These are phyloP conservation scores for Capsicum chinense DNA, from an alignment of 257 asterid species.

Conservation along the genomic window DNA sequence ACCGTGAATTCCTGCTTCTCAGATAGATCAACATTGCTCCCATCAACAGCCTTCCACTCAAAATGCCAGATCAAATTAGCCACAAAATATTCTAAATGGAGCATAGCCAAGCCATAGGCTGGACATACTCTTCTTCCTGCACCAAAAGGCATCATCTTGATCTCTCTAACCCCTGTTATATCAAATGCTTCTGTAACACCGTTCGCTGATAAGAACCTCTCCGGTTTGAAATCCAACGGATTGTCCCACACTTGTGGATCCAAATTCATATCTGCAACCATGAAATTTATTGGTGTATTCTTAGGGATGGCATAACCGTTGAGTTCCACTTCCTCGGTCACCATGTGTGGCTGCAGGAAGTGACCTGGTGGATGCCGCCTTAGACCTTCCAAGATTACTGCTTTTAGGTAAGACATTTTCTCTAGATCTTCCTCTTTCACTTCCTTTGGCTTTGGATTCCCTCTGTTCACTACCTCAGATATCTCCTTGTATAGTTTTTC, in stretches of 20 bases:
- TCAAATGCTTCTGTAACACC: conserved; percentile 11
- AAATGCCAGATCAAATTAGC: conserved; percentile 42
- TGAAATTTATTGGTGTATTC: conserved; percentile 26
- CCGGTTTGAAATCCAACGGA: conserved; percentile 41
- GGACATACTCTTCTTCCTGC: conserved; percentile 44
- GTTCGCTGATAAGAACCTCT: conserved; percentile 31
- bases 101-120: conserved; percentile 31
- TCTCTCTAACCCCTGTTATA: conserved; percentile 39
- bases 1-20: conserved; percentile 36
- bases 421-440: conserved; percentile 32
- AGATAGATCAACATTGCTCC: conserved; percentile 32
- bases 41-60: conserved; percentile 33
- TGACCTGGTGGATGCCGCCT: conserved; percentile 44
- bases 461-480: conserved; percentile 2
- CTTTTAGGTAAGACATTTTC: conserved; percentile 41
- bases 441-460: neutral
- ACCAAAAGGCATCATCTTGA: conserved; percentile 48
- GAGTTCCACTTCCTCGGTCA: conserved; percentile 35
- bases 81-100: conserved; percentile 38
- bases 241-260: conserved; percentile 44
- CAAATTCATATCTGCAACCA: conserved; percentile 38
- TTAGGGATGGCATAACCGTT: conserved; percentile 35
- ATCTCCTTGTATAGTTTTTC: conserved; percentile 36
- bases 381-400: conserved; percentile 38
- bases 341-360: conserved; percentile 40